Conservation (phyloP, 495 filamentous ascomycete genomes). For the Daldinia concentrica region DNA sequence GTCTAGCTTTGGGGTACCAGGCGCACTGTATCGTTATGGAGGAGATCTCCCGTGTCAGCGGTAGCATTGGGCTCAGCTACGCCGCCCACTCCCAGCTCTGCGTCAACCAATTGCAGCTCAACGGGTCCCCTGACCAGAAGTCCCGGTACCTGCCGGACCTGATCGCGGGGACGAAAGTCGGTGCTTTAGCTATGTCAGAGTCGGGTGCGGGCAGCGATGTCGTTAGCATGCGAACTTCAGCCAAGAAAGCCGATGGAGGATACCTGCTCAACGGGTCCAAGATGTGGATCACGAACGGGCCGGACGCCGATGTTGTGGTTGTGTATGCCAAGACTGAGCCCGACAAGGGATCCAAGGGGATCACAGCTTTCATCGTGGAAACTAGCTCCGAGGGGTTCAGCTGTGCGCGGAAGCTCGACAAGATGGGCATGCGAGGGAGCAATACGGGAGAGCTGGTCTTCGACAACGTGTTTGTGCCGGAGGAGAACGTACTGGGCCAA, state of each 20-base stretch:
- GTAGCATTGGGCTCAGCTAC: constrained; percentile 90
- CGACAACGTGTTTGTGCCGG: constrained; percentile 90
- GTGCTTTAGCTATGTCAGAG: constrained; percentile 95
- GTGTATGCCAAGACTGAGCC: constrained; percentile 97
- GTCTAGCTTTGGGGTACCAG: constrained; percentile 93
- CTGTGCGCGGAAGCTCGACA: constrained; percentile 91
- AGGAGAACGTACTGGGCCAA: constrained; percentile 79
- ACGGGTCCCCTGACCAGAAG: constrained; percentile 85
- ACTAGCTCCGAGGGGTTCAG: constrained; percentile 78
- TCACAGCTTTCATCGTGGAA: constrained; percentile 93
- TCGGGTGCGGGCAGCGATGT: constrained; percentile 92
- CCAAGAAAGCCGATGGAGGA: constrained; percentile 82
- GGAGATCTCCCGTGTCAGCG: constrained; percentile 72
- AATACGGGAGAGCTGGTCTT: constrained; percentile 97
- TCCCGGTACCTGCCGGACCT: constrained; percentile 79
- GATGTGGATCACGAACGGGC: constrained; percentile 99
- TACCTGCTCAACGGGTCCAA: constrained; percentile 90
- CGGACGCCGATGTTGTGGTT: constrained; percentile 87
- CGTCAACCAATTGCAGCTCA: constrained; percentile 94
- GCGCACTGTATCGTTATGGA: constrained; percentile 98
- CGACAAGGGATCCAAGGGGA: constrained; percentile 82
- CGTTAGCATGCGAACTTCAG: constrained; percentile 91
- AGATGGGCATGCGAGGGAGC: constrained; percentile 96
- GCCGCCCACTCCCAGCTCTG: constrained; percentile 97
- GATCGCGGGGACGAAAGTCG: constrained; percentile 82